These are phyloP conservation scores for Crucihimalaya himalaica DNA, from an alignment of 345 rosid species.

Conservation along the genomic window DNA sequence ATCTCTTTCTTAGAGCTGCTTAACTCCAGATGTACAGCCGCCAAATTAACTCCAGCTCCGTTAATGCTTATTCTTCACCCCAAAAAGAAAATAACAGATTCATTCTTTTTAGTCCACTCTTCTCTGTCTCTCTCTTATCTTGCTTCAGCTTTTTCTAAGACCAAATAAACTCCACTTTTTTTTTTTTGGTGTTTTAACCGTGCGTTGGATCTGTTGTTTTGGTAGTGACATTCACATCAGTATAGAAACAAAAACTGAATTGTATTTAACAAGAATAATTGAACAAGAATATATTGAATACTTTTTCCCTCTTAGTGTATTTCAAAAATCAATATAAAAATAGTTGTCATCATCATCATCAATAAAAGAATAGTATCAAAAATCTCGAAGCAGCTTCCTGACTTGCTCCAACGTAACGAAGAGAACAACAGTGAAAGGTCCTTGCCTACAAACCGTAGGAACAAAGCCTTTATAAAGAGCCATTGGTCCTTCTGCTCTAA, in stretches of 20 bases:
- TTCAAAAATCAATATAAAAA: neutral
- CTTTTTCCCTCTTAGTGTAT: neutral
- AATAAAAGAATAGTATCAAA: conserved; percentile 23
- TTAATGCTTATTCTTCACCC: conserved; percentile 11
- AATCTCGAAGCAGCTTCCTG: conserved; percentile 57
- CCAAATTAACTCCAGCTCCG: conserved; percentile 26
- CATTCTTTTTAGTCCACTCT: conserved; percentile 28
- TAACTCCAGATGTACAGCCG: conserved; percentile 36
- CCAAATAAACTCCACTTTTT: conserved; percentile 3
- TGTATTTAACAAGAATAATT: conserved; percentile 25
- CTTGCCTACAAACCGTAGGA: conserved; percentile 81
- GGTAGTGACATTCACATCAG: conserved; percentile 31
- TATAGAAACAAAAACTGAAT: conserved; percentile 12
- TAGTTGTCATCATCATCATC: conserved; percentile 28
- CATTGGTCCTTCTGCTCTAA: conserved; percentile 62
- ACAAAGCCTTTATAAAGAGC: conserved; percentile 76
- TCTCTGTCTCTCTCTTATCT: neutral
- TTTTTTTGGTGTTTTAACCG: neutral
- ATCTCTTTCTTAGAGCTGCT: conserved; percentile 24
- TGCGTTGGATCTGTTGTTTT: conserved; percentile 27
- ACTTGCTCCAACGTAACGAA: conserved; percentile 83
- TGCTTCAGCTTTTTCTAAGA: conserved; percentile 3
- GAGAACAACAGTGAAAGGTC: conserved; percentile 74
- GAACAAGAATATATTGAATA: conserved; percentile 10
- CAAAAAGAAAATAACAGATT: conserved; percentile 31